Conservation (phyloP, 2,329 filamentous ascomycete genomes). For the Fusarium sp. region DNA sequence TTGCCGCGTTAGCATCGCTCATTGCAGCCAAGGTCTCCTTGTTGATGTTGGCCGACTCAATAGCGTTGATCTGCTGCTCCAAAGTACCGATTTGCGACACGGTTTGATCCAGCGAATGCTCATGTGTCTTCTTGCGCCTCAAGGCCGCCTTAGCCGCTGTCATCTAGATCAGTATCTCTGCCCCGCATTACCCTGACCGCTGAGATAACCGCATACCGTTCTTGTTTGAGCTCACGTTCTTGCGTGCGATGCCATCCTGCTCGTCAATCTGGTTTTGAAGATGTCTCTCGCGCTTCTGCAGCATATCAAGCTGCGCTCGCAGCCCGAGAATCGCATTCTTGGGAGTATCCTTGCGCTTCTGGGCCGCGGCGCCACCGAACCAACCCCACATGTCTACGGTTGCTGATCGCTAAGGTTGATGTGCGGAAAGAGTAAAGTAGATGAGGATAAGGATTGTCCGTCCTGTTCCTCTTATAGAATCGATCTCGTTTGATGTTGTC, state of each 20-base stretch:
- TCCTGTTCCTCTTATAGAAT: conserved; percentile 25
- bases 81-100: conserved; percentile 88
- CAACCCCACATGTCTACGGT: conserved; percentile 76
- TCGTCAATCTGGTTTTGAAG: conserved; percentile 92
- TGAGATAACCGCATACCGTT: conserved; percentile 70
- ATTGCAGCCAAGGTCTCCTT: conserved; percentile 94
- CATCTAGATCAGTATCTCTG: conserved; percentile 39
- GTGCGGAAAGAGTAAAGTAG: not conserved
- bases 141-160: conserved; percentile 89
- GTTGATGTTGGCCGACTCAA: conserved; percentile 99
- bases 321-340: conserved; percentile 96
- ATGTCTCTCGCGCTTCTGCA: conserved; percentile 95
- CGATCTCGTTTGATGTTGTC: conserved; percentile 22
- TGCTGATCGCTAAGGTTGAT: conserved; percentile 15
- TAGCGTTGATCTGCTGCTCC: conserved; percentile 94
- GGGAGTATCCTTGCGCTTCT: conserved; percentile 90
- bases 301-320: conserved; percentile 92
- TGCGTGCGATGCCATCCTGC: conserved; percentile 87
- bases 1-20: conserved; percentile 88
- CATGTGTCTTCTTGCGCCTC: conserved; percentile 92
- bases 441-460: conserved; percentile 19
- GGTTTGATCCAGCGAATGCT: conserved; percentile 92
- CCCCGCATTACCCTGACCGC: conserved; percentile 20
- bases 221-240: conserved; percentile 88
- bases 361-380: conserved; percentile 86